phyloP scores from a whole-genome alignment of 106 monocot species.

The Platanthera zijinensis region DNA sequence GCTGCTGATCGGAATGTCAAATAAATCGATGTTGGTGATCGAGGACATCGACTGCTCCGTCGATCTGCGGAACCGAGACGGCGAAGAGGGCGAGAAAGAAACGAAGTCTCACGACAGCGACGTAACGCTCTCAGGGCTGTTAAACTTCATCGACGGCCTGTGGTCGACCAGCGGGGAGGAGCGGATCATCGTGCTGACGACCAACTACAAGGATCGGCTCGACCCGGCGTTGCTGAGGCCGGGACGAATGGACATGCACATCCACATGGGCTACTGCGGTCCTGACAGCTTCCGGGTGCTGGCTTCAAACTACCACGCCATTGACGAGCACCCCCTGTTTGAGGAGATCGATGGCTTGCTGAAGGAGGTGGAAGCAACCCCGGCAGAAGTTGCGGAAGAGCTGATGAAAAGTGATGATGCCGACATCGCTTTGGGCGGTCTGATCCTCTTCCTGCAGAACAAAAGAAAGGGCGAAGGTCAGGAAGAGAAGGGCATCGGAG shows the following conservation, averaged over 20 bases:
- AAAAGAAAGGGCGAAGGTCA: no score
- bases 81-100: background rate
- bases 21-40: constrained; percentile 14
- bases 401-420: constrained; percentile 17
- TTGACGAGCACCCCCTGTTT: constrained; percentile 13
- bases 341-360: constrained; percentile 9
- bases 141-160: constrained; percentile 22
- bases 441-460: background rate
- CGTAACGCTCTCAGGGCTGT: constrained; percentile 19
- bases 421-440: constrained; percentile 8
- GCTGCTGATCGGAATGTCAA: constrained; percentile 10
- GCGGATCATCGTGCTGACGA: constrained; percentile 23
- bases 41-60: constrained; percentile 24
- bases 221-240: constrained; percentile 23
- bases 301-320: constrained; percentile 14
- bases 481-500: no score
- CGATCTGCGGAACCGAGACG: constrained; percentile 9
- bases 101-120: background rate
- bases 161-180: constrained; percentile 21
- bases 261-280: constrained; percentile 15
- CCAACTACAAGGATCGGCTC: constrained; percentile 21
- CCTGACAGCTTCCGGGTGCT: constrained; percentile 4
- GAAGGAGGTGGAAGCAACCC: constrained; percentile 14
- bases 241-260: constrained; percentile 24
- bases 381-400: constrained; percentile 25